Evolutionary conservation across 2,329 filamentous ascomycete genomes (phyloP).

Genomic region (Exophiala sideris): DNA sequence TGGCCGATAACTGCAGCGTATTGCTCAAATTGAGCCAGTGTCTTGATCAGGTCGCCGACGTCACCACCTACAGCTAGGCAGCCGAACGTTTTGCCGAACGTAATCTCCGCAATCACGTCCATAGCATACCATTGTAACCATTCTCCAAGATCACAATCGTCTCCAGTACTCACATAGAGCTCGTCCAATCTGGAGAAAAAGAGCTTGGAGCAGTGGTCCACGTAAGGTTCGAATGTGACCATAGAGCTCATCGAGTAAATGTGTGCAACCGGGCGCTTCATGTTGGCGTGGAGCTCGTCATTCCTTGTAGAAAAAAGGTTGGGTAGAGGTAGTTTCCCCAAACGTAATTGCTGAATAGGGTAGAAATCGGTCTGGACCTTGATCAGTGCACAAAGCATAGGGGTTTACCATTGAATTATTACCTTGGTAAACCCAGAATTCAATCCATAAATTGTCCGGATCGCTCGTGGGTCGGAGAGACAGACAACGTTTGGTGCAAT

Average conservation of each 20-base stretch:
- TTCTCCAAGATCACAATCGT: conserved; percentile 30
- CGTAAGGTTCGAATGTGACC: conserved; percentile 35
- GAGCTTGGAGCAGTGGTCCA: conserved; percentile 48
- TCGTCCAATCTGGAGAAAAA: conserved; percentile 50
- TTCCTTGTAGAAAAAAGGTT: conserved; percentile 49
- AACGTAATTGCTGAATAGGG: background rate
- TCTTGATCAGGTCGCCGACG: conserved; percentile 34
- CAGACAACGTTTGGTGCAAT: conserved; percentile 39
- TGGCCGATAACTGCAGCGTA: conserved; percentile 29
- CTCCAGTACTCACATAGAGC: conserved; percentile 31
- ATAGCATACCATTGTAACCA: conserved; percentile 62
- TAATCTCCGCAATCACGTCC: conserved; percentile 40
- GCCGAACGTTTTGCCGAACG: conserved; percentile 39
- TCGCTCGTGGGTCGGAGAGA: conserved; percentile 68
- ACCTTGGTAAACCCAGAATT: background rate
- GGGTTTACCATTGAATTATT: background rate
- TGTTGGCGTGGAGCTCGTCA: conserved; percentile 57
- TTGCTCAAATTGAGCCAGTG: conserved; percentile 28
- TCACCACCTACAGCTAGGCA: conserved; percentile 41
- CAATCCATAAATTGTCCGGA: conserved; percentile 53
- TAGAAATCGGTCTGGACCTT: conserved; percentile 1
- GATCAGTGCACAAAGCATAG: too few relatives aligned
- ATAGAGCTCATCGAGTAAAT: too few relatives aligned
- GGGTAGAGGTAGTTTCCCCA: too few relatives aligned
- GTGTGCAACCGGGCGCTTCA: conserved; percentile 36